Percentiles rank a stretch among this genome's conserved stretches.
Evolutionary conservation across 1,284 basidiomycete genomes (phyloP).

Genomic region (Sparassis latifolia): DNA sequence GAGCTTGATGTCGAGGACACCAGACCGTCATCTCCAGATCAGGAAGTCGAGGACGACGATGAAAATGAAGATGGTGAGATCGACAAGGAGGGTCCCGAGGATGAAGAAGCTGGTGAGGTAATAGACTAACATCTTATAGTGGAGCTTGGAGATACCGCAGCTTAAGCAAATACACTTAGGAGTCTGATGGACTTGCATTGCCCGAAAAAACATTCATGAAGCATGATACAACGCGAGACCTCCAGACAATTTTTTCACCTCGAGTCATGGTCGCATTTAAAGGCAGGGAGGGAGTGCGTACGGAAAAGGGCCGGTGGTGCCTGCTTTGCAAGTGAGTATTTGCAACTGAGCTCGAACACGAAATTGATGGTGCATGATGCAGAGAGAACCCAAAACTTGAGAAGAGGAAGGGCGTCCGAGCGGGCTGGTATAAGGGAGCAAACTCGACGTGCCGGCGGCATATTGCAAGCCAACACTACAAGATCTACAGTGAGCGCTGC

Average conservation of each 20-base stretch:
- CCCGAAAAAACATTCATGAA: neutral
- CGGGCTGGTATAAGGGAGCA: constrained; percentile 3
- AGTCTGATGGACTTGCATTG: neutral
- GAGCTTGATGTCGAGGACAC: neutral
- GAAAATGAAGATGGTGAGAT: neutral
- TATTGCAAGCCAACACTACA: constrained; percentile 3
- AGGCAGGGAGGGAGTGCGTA: neutral
- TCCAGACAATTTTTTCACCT: neutral
- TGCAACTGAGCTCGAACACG: neutral
- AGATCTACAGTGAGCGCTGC: neutral
- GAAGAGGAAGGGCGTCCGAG: neutral
- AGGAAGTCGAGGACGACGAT: neutral
- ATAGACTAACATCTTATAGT: neutral
- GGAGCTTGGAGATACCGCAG: neutral
- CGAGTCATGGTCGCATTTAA: neutral
- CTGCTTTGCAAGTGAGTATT: constrained; percentile 1
- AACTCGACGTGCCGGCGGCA: constrained; percentile 6
- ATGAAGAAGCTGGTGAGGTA: neutral
- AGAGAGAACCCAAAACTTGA: neutral
- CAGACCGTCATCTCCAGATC: neutral
- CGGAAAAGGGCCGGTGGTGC: neutral
- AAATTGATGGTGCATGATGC: neutral
- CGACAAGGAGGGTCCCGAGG: neutral
- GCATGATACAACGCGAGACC: neutral
- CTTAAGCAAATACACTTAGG: neutral